Base-by-base conservation (phyloP, 306 rosid genomes). In the Lathyrus aphaca region DNA sequence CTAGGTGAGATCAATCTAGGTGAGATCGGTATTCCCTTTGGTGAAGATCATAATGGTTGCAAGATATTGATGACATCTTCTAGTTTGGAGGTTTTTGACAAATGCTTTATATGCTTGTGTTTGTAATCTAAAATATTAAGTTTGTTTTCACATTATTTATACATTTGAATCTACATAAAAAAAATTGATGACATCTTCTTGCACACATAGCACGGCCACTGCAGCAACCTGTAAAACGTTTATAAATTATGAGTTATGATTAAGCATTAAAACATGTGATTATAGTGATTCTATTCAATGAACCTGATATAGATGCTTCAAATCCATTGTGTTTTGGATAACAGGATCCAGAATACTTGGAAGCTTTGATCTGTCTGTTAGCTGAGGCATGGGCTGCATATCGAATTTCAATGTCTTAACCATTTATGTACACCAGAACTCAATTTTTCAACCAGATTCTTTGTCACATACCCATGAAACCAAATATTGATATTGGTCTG, bases 231-330 rank as follows among this genome's bases (percentile, higher is more conserved):
- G 86, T 80, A 45, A 12, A 79, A 80, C 73, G 49, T 42, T 35
- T 35, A 35, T 6, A 6, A 7, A 10, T 35, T 67, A 48, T 1
- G 46, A 37, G 54, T 66, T 32, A 46, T 30, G 46, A 30, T 27
- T 18, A 11, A 11, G 42, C 38, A 25, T 42, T 19, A 61, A 54
- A 40, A 58, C 40, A 45, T n/a, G 72, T 60, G 42, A 67, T 49
- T 61, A 71, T 16, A 43, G 30, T 42, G 21, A n/a, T 66, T 67
- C 44, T 60, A 54, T 16, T 66, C 49, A 74, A 71, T 40, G 54
- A 61, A 93, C 97, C 92, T 94, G 98, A 73, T 88, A 94, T 66
- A 94, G 82, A 83, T 93, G 98, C 79, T 90, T 94, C 75, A 88
- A 80, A 84, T 90, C 98, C 97, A 94, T 94, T 2, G 91, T 87